A percentile compares a stretch with the other conserved stretches of the same genome.
Conservation (phyloP, 495 filamentous ascomycete genomes). For the Cercophora scortea region DNA sequence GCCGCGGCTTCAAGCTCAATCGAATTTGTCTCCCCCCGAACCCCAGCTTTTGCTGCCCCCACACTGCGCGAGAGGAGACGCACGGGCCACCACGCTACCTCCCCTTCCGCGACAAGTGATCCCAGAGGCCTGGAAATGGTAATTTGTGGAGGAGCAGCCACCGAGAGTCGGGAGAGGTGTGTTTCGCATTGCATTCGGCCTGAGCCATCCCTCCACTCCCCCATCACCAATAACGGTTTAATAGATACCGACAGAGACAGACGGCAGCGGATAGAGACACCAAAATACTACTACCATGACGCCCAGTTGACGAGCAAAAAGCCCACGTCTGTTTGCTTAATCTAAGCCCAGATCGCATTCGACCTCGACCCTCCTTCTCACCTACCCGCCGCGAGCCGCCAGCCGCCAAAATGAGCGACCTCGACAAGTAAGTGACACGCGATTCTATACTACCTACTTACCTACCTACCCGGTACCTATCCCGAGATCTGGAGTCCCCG, state of each 20-base stretch:
- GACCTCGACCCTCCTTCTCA: neutral
- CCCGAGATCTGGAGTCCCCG: no score
- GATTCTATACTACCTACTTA: no score
- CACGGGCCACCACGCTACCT: no score
- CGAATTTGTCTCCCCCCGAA: no score
- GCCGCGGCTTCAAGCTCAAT: no score
- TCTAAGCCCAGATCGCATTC: neutral
- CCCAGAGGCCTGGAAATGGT: neutral
- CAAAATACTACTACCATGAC: neutral
- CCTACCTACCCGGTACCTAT: no score
- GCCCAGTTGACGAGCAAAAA: neutral
- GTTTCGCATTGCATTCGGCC: no score
- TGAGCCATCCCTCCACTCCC: no score
- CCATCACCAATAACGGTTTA: neutral
- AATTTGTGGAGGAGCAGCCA: no score
- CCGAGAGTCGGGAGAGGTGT: no score
- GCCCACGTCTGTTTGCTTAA: neutral
- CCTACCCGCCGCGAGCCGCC: neutral
- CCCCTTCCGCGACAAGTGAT: neutral
- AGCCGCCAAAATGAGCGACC: constrained; percentile 19
- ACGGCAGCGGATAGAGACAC: neutral
- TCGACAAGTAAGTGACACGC: constrained; percentile 17
- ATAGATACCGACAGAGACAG: neutral
- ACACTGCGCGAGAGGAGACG: no score
- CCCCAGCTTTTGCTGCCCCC: no score